These are phyloP conservation scores for Phytophthora pisi DNA, from an alignment of 352 stramenopile species.

Conservation along the genomic window DNA sequence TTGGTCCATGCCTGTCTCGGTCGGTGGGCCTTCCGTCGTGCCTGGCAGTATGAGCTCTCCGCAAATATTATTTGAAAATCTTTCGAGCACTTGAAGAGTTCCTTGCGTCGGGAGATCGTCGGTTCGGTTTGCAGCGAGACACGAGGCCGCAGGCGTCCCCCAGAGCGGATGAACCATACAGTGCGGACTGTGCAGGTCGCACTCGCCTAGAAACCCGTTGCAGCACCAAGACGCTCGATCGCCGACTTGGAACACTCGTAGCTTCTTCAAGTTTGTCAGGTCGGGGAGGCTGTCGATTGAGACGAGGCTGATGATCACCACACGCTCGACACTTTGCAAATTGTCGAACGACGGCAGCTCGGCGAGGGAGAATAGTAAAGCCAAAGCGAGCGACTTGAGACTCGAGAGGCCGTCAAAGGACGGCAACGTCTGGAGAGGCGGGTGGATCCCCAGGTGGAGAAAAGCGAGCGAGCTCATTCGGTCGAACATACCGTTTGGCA, in stretches of 20 bases:
- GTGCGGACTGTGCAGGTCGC: slow-evolving; percentile 17
- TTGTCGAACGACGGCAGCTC: slow-evolving; percentile 17
- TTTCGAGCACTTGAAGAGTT: slow-evolving; percentile 3
- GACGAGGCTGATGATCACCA: slow-evolving; percentile 16
- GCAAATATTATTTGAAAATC: not conserved
- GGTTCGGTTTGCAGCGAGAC: slow-evolving; percentile 7
- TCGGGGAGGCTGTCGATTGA: slow-evolving; percentile 15
- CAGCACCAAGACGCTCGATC: slow-evolving; percentile 21
- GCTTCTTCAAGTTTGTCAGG: slow-evolving; percentile 11
- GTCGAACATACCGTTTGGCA: slow-evolving; percentile 29
- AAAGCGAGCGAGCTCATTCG: slow-evolving; percentile 35
- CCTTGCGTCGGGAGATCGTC: slow-evolving; percentile 13
- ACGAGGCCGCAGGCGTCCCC: slow-evolving; percentile 17
- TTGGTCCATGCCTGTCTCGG: not conserved
- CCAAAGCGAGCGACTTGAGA: slow-evolving; percentile 29
- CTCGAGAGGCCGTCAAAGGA: slow-evolving; percentile 27
- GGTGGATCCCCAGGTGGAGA: slow-evolving; percentile 27
- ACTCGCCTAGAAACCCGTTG: slow-evolving; percentile 31
- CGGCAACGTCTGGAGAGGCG: slow-evolving; percentile 12
- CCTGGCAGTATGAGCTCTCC: not conserved
- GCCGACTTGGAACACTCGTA: slow-evolving; percentile 10
- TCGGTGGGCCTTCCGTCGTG: not conserved
- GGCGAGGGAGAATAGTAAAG: slow-evolving; percentile 2
- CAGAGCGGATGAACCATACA: slow-evolving; percentile 14
- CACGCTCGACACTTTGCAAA: slow-evolving; percentile 16